Conservation (phyloP, 192 early-diverging fungal genomes). For the Coemansia sp. region DNA sequence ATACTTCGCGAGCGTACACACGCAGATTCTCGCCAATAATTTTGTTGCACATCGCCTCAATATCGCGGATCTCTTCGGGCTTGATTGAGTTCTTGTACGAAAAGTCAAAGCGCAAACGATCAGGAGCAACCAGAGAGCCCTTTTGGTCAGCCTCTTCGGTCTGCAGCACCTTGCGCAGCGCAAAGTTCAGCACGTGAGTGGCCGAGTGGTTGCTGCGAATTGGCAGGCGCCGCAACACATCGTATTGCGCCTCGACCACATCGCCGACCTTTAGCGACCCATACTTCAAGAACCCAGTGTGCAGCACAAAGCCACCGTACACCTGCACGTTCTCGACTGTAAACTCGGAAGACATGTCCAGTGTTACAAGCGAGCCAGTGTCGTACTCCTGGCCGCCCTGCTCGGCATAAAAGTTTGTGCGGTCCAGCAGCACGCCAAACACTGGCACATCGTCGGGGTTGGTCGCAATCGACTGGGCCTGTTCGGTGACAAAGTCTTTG, state of each 20-base stretch:
- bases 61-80: slow-evolving; percentile 63
- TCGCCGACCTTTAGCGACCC: slow-evolving; percentile 72
- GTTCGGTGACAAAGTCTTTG: slow-evolving; percentile 33
- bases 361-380: slow-evolving; percentile 77
- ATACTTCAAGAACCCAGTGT: slow-evolving; percentile 92
- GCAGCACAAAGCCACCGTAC: slow-evolving; percentile 94
- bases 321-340: slow-evolving; percentile 90
- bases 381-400: slow-evolving; percentile 96
- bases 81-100: slow-evolving; percentile 72
- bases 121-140: slow-evolving; percentile 93
- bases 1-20: slow-evolving; percentile 85
- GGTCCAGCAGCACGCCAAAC: slow-evolving; percentile 90
- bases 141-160: slow-evolving; percentile 80
- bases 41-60: slow-evolving; percentile 77
- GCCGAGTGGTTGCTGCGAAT: slow-evolving; percentile 95
- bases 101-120: slow-evolving; percentile 97
- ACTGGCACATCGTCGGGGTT: slow-evolving; percentile 59
- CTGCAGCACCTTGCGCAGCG: slow-evolving; percentile 82
- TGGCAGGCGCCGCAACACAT: slow-evolving; percentile 85
- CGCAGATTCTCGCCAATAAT: slow-evolving; percentile 71
- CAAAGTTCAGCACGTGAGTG: slow-evolving; percentile 96
- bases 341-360: slow-evolving; percentile 86
- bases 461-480: slow-evolving; percentile 33
- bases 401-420: slow-evolving; percentile 98
- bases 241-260: slow-evolving; percentile 76